Conservation (phyloP, 257 asterid species). For the Fraxinus americana region DNA sequence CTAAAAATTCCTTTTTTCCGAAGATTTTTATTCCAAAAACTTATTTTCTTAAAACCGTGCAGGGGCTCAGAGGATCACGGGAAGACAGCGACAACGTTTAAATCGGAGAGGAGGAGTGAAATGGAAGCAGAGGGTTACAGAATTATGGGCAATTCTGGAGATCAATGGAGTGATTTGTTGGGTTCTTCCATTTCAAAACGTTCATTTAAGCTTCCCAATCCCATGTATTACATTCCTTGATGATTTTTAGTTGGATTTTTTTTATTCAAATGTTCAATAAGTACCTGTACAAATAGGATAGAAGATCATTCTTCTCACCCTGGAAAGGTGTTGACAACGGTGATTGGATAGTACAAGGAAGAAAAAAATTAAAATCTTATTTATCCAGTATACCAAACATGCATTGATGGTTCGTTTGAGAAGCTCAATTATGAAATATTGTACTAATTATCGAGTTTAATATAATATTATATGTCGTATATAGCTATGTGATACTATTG, state of each 20-base stretch:
- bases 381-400: neutral
- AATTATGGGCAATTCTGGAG: slow-evolving; percentile 73
- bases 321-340: neutral
- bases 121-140: slow-evolving; percentile 60
- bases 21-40: neutral
- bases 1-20: neutral
- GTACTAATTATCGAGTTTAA: too few relatives aligned
- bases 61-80: slow-evolving; percentile 59
- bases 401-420: neutral
- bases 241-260: neutral
- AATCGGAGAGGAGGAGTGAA: slow-evolving; percentile 66
- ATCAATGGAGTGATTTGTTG: slow-evolving; percentile 84
- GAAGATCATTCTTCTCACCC: neutral
- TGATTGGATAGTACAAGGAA: neutral
- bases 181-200: slow-evolving; percentile 58
- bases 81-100: slow-evolving; percentile 56
- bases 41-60: slow-evolving; percentile 14
- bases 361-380: neutral
- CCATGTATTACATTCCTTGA: slow-evolving; percentile 76
- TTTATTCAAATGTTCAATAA: neutral
- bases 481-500: too few relatives aligned
- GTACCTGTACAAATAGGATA: neutral
- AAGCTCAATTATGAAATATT: too few relatives aligned
- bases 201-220: slow-evolving; percentile 83
- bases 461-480: too few relatives aligned